Evolutionary conservation across 2,329 filamentous ascomycete species (phyloP).

Genomic region (Claviceps paspali): DNA sequence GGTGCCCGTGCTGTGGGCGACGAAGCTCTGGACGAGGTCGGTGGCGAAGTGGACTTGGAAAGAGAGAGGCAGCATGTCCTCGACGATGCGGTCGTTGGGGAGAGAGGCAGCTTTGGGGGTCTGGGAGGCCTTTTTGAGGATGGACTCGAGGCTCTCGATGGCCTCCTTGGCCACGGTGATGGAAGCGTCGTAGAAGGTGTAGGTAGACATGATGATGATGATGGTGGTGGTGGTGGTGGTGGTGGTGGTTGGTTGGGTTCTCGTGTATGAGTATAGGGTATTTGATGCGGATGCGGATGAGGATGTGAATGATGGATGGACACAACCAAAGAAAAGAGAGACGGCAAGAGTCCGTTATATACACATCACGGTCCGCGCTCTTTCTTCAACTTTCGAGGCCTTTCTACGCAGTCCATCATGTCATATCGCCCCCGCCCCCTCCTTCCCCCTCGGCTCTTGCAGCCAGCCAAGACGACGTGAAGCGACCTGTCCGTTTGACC

Average conservation of each 20-base stretch:
- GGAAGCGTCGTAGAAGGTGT: slow-evolving; percentile 26
- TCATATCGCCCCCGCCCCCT: no score
- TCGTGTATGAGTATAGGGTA: no score
- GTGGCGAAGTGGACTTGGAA: slow-evolving; percentile 23
- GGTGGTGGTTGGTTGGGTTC: background rate
- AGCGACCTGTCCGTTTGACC: no score
- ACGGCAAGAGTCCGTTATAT: slow-evolving; percentile 2
- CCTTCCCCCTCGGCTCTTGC: no score
- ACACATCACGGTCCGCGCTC: no score
- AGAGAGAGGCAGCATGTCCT: slow-evolving; percentile 28
- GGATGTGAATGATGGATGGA: no score
- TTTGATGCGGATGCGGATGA: no score
- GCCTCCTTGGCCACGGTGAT: slow-evolving; percentile 17
- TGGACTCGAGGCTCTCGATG: slow-evolving; percentile 16
- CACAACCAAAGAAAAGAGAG: background rate
- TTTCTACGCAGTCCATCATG: no score
- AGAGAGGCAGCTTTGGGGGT: slow-evolving; percentile 18
- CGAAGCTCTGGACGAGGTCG: slow-evolving; percentile 17
- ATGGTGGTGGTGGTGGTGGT: slow-evolving; percentile 11
- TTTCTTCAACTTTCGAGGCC: no score
- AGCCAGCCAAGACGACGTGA: no score
- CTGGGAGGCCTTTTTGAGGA: slow-evolving; percentile 23
- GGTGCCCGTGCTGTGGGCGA: slow-evolving; percentile 18
- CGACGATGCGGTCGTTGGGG: slow-evolving; percentile 17
- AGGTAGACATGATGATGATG: no score